Base-by-base conservation (phyloP, 768 basidiomycete species). In the Suillus brevipes region DNA sequence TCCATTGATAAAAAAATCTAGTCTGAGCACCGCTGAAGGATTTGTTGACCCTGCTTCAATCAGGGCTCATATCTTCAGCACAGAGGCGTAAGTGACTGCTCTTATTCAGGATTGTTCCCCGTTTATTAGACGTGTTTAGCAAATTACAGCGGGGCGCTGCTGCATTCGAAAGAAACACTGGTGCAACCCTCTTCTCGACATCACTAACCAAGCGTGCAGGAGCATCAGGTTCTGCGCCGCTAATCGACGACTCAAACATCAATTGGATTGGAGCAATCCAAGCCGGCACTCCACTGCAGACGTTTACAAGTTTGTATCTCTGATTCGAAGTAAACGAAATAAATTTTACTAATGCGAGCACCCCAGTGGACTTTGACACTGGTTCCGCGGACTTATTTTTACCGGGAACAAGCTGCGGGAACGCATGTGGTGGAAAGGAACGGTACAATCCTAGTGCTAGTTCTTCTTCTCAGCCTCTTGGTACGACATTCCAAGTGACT, bases 351-450 rank as follows among this genome's bases (percentile, higher is more conserved):
- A 36, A 37, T 25, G n/a, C 3, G 55, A 28, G 18, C 20, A 31
- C 53, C 43, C 2, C 45, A 74, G 72, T 74, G 57, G 69, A 74
- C 34, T 77, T 78, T 50, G 78, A 79, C 59, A 79, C 78, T 6
- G 78, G 78, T 13, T 76, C 75, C 16, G 64, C 75, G 13, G 78
- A 78, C 50, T 47, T 76, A 12, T 74, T 79, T 61, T 64, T 79
- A n/a, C 77, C 78, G 45, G 67, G 65, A 4, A 40, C 65, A 8
- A 47, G 61, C 9, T 78, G 78, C 66, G 62, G 31, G 34, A 69
- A 67, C 37, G 65, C 68, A 23, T 82, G 81, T 65, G 53, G 65
- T 3, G 72, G 69, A 6, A 80, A 82, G 65, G 71, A 66, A 40
- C 66, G 66, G 52, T 83, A 82, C 68, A 66, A 78, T 63, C 72